Conservation (phyloP, 306 rosid genomes). For the Luffa acutangula region DNA sequence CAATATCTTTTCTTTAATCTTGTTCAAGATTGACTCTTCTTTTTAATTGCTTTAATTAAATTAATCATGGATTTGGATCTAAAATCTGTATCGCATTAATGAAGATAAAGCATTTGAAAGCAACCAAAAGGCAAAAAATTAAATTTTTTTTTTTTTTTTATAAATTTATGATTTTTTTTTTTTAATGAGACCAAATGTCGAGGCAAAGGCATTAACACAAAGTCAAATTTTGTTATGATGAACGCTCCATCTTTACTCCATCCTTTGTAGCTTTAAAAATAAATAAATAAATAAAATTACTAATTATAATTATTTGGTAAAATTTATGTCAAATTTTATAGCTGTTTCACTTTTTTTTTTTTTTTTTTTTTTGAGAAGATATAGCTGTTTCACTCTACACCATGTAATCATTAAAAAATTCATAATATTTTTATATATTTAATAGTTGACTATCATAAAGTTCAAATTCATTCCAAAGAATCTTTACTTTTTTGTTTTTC, state of each 20-base stretch:
- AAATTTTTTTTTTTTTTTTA: not conserved
- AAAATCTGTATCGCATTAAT: slow-evolving; percentile 1
- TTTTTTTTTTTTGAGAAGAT: too few relatives aligned
- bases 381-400: not conserved
- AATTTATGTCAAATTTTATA: not conserved
- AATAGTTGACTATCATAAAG: not conserved
- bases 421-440: not conserved
- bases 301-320: not conserved
- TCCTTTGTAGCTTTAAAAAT: not conserved
- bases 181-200: not conserved
- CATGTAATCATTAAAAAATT: not conserved
- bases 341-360: not conserved
- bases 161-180: not conserved
- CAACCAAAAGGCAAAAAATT: not conserved
- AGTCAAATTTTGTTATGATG: not conserved
- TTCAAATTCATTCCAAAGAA: not conserved
- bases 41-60: not conserved
- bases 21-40: not conserved
- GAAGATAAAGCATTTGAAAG: not conserved
- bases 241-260: not conserved
- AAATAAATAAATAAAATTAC: too few relatives aligned
- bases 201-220: not conserved
- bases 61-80: not conserved
- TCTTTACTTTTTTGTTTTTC: too few relatives aligned
- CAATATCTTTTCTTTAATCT: not conserved